Base-by-base conservation (phyloP, 352 stramenopile genomes). In the Globisporangium ultimum region DNA sequence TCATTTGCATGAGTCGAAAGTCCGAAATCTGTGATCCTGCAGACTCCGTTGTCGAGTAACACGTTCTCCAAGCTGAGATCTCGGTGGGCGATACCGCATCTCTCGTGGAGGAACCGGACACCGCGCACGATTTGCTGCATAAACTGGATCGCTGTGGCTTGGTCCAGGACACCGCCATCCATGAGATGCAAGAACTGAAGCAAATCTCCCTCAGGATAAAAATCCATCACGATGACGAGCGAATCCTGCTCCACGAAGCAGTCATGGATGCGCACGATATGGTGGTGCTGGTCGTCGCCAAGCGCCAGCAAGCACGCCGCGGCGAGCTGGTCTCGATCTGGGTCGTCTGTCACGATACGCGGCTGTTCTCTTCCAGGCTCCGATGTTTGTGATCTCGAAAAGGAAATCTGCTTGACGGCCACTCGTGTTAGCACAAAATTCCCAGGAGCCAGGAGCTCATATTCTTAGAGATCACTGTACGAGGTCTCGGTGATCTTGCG, bases 11-110 rank as follows among this genome's bases (percentile, higher is more conserved):
- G 65, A 12, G 64, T 70, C 2, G 54, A 66, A 13, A 80, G 52
- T 0, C 65, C 71, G 65, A 83, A 78, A 48, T 83, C 74, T 8
- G 63, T 60, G 46, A 83, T 66, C 49, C 74, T 76, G 58, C 60
- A 74, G 28, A 64, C 62, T 1, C 55, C 63, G 22, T 67, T 52
- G 22, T 59, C 48, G 12, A 74, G 36, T 40, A 74, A 41, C 17
- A 76, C 56, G 58, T 75, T 80, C 53, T 76, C 71, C 12, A 76
- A 54, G 1, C 61, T 69, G 13, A 78, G 42, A 48, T 78, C 70
- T 6, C 64, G 57, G 43, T 80, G 71, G 1, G 65, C 65, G 24
- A 80, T 51, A 18, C 61, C 64, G 10, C 59, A 36, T 43, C 64
- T 24, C 4, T 36, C 21, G 55, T 78, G 70, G 3, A 78, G 55